These are phyloP conservation scores for Limnanthes douglasii DNA, from an alignment of 345 rosid genomes.

Conservation along the genomic window DNA sequence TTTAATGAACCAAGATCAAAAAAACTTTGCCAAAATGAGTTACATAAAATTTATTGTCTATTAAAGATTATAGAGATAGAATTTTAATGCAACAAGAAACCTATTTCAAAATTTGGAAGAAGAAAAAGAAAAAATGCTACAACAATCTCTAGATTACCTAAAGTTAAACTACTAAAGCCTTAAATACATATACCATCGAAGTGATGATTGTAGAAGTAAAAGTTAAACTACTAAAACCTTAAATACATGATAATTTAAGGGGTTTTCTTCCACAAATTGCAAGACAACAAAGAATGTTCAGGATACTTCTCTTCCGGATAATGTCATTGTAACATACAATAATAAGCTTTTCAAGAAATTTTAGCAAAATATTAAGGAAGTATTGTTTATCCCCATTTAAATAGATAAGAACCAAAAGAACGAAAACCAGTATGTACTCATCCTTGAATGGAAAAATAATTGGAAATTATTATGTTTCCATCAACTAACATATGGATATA, in stretches of 20 bases:
- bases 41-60: no score
- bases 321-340: constrained; percentile 10
- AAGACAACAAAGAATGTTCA: constrained; percentile 47
- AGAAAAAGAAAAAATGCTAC: no score
- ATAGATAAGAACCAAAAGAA: not conserved
- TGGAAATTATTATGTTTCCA: constrained; percentile 49
- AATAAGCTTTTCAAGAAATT: not conserved
- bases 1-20: no score
- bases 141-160: no score
- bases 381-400: not conserved
- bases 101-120: no score
- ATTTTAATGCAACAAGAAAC: no score
- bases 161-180: no score
- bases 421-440: not conserved
- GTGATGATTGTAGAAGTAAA: no score
- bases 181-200: no score
- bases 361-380: not conserved
- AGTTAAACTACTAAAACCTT: not conserved
- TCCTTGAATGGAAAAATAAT: constrained; percentile 57
- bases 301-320: constrained; percentile 83
- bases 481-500: constrained; percentile 63
- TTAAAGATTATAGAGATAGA: no score
- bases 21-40: no score
- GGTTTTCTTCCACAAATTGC: constrained; percentile 38
- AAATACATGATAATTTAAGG: constrained; percentile 54